Conservation (phyloP, 2,329 filamentous ascomycete species). For the Monosporascus sp. region DNA sequence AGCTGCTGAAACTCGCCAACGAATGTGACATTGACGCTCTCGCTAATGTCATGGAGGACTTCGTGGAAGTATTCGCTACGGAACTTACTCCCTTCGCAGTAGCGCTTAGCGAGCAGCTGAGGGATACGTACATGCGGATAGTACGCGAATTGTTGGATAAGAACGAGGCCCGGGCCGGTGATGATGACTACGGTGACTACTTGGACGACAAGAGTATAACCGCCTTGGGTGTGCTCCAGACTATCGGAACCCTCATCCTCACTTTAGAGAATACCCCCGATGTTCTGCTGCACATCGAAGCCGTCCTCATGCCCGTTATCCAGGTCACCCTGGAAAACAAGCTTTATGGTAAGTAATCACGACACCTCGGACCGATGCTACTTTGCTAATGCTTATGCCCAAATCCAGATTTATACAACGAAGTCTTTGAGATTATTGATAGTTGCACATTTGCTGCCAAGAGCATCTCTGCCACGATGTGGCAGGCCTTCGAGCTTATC, state of each 20-base stretch:
- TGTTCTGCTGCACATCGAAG: slow-evolving; percentile 88
- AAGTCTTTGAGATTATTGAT: slow-evolving; percentile 98
- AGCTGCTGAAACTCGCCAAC: slow-evolving; percentile 92
- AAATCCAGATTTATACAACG: slow-evolving; percentile 78
- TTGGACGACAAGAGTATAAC: slow-evolving; percentile 98
- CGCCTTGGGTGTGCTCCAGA: slow-evolving; percentile 90
- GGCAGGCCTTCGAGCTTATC: slow-evolving; percentile 95
- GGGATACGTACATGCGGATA: slow-evolving; percentile 93
- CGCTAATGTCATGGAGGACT: slow-evolving; percentile 99
- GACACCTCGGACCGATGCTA: slow-evolving; percentile 4
- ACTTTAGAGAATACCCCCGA: slow-evolving; percentile 96
- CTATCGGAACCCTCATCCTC: slow-evolving; percentile 93
- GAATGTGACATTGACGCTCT: slow-evolving; percentile 96
- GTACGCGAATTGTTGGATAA: slow-evolving; percentile 87
- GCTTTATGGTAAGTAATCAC: slow-evolving; percentile 66
- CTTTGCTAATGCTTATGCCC: slow-evolving; percentile 11
- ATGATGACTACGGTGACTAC: slow-evolving; percentile 83
- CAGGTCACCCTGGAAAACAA: slow-evolving; percentile 96
- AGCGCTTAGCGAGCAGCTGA: slow-evolving; percentile 88
- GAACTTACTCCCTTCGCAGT: slow-evolving; percentile 97
- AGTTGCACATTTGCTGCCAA: slow-evolving; percentile 98
- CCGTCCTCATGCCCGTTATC: slow-evolving; percentile 94
- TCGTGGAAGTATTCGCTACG: slow-evolving; percentile 96
- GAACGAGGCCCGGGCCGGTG: slow-evolving; percentile 68
- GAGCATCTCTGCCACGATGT: slow-evolving; percentile 93